Evolutionary conservation across 176 grass and related monocot genomes (phyloP).

Genomic region (Elaeis guineensis): DNA sequence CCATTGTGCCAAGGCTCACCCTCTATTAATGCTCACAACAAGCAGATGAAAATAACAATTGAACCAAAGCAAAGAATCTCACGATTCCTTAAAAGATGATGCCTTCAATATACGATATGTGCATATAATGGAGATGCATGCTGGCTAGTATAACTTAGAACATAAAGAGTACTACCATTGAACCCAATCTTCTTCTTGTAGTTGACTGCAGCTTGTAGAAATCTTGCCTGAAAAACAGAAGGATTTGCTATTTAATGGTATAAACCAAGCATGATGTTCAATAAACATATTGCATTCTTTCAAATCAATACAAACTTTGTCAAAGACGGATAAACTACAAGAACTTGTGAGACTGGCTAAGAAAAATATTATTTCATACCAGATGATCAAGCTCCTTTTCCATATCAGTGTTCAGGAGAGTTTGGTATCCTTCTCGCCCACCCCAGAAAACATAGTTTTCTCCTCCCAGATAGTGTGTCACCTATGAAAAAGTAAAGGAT

Average conservation of each 20-base stretch:
- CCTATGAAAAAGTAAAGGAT: slow-evolving; percentile 28
- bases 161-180: slow-evolving; percentile 48
- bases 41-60: no score
- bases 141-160: no score
- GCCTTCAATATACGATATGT: no score
- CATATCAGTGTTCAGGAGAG: slow-evolving; percentile 95
- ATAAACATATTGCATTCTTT: no score
- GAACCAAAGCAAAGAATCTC: no score
- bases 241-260: not conserved
- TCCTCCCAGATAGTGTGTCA: slow-evolving; percentile 85
- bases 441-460: slow-evolving; percentile 99
- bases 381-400: slow-evolving; percentile 95
- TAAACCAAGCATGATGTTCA: not conserved
- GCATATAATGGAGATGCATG: no score
- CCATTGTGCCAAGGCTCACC: no score
- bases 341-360: no score
- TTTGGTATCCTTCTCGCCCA: slow-evolving; percentile 90
- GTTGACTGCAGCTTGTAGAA: slow-evolving; percentile 85
- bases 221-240: slow-evolving; percentile 52
- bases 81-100: no score
- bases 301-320: no score
- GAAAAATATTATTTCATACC: slow-evolving; percentile 25
- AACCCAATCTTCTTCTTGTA: slow-evolving; percentile 97
- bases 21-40: no score
- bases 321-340: no score